Percentiles rank a stretch among this genome's conserved stretches.
These are phyloP conservation scores for Cruciata laevipes DNA, from an alignment of 257 asterid genomes.

Conservation along the genomic window DNA sequence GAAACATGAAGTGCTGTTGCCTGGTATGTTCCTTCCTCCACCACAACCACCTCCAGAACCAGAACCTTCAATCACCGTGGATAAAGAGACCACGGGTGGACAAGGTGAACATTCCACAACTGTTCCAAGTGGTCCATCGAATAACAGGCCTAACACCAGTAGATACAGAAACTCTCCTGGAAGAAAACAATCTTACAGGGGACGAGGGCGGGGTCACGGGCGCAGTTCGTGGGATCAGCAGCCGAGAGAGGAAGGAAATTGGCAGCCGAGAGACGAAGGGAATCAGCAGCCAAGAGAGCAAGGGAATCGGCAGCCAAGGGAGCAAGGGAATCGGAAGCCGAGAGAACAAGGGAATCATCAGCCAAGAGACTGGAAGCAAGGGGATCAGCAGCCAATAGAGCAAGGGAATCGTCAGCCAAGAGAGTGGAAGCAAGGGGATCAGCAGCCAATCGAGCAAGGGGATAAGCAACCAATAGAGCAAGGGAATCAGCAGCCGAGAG, in stretches of 20 bases:
- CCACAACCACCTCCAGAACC: slow-evolving; percentile 27
- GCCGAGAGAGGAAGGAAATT: slow-evolving; percentile 35
- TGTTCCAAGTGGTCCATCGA: slow-evolving; percentile 36
- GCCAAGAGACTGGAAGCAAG: background rate
- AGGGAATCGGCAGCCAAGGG: background rate
- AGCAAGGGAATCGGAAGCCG: background rate
- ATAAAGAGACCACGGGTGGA: slow-evolving; percentile 21
- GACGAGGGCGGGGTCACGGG: slow-evolving; percentile 20
- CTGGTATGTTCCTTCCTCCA: slow-evolving; percentile 80
- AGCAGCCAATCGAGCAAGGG: slow-evolving; percentile 23
- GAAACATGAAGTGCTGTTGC: slow-evolving; percentile 54
- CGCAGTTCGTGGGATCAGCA: slow-evolving; percentile 43
- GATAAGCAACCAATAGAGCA: no score
- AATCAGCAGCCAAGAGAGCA: background rate
- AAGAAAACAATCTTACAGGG: slow-evolving; percentile 30
- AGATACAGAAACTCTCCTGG: slow-evolving; percentile 30
- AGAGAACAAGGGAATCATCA: background rate
- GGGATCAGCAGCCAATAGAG: background rate
- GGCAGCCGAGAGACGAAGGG: slow-evolving; percentile 23
- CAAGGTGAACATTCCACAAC: slow-evolving; percentile 24
- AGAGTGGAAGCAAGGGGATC: background rate
- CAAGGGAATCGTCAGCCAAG: background rate
- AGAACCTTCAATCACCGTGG: slow-evolving; percentile 32
- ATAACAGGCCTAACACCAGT: slow-evolving; percentile 38
- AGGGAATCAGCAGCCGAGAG: no score